phyloP scores from a whole-genome alignment of 1,284 basidiomycete genomes.

The Violaceomyces palustris region DNA sequence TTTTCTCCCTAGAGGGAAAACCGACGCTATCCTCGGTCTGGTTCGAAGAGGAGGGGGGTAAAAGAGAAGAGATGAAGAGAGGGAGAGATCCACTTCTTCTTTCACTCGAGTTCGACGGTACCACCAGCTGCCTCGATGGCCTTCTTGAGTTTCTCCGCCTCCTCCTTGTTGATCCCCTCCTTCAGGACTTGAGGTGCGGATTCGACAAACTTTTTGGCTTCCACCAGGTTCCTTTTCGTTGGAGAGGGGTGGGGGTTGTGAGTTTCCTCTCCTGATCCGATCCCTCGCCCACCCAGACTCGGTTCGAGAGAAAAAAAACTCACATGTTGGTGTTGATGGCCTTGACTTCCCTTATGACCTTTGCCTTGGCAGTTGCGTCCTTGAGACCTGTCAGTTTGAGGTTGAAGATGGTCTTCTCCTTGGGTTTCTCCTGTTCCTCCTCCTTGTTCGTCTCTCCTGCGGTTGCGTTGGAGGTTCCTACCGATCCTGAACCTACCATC shows the following conservation, averaged over 20 bases:
- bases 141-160: conserved; percentile 92
- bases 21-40: too few species aligned
- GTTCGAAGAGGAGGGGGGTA: too few species aligned
- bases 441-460: too few species aligned
- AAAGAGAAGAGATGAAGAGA: too few species aligned
- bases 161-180: conserved; percentile 93
- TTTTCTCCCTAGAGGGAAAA: too few species aligned
- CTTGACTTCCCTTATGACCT: conserved; percentile 98
- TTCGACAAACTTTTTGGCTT: conserved; percentile 99
- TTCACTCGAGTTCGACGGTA: conserved; percentile 62
- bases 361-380: conserved; percentile 64
- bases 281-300: neutral
- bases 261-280: too few species aligned
- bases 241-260: too few species aligned
- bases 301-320: conserved; percentile 3
- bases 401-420: conserved; percentile 97
- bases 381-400: conserved; percentile 60
- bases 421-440: conserved; percentile 79
- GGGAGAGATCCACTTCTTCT: too few species aligned
- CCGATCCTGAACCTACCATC: too few species aligned
- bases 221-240: conserved; percentile 45
- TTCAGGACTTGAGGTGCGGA: conserved; percentile 88
- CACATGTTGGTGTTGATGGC: conserved; percentile 56
- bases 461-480: too few species aligned
- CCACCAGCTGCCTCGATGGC: conserved; percentile 85